Evolutionary conservation across 352 stramenopile species (phyloP).

Genomic region (Globisporangium echinulatum): DNA sequence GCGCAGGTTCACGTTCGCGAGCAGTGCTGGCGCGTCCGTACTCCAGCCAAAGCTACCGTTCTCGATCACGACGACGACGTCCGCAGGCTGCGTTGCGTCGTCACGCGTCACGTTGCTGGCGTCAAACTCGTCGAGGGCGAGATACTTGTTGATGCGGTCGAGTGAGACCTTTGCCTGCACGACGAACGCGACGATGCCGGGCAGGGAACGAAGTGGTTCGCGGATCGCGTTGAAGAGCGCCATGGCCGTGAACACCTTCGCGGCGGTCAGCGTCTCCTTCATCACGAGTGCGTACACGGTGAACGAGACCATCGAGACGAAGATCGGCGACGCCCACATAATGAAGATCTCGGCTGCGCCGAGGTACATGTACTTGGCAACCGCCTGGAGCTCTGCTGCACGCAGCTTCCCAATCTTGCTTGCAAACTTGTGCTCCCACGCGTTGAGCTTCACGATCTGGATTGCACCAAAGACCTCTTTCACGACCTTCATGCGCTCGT

Average conservation of each 20-base stretch:
- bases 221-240: constrained; percentile 43
- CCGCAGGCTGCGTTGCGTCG: not conserved
- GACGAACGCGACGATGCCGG: constrained; percentile 24
- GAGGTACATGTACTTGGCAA: constrained; percentile 50
- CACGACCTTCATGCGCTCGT: constrained; percentile 87
- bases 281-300: constrained; percentile 34
- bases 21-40: constrained; percentile 7
- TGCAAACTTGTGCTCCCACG: constrained; percentile 77
- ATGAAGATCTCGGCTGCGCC: constrained; percentile 50
- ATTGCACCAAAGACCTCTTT: constrained; percentile 90
- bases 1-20: constrained; percentile 37
- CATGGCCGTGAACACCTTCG: constrained; percentile 46
- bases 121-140: constrained; percentile 22
- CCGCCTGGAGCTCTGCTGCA: constrained; percentile 48
- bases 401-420: constrained; percentile 49
- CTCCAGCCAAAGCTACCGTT: constrained; percentile 24
- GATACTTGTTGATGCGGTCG: constrained; percentile 26
- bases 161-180: constrained; percentile 37
- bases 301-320: constrained; percentile 43
- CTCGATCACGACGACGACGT: constrained; percentile 14
- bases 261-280: constrained; percentile 27
- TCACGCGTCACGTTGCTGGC: constrained; percentile 14
- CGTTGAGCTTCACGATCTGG: constrained; percentile 92
- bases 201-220: constrained; percentile 26
- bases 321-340: constrained; percentile 34